Base-by-base conservation (phyloP, 345 rosid genomes). In the Sisymbrium altissimum region DNA sequence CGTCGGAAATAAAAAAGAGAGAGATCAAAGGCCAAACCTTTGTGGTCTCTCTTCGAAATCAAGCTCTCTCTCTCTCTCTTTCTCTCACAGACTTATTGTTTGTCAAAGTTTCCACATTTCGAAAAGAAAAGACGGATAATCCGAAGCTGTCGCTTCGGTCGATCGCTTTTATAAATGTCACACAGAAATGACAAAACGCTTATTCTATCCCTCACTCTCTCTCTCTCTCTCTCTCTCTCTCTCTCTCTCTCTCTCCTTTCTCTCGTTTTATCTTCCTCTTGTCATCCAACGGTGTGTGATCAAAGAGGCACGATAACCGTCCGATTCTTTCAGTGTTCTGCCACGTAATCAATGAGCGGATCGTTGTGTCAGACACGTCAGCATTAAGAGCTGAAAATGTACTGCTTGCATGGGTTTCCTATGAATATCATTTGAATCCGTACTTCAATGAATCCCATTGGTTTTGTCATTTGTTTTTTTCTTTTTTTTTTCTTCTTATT, bases 131-230 rank as follows among this genome's bases (percentile, higher is more conserved):
- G 81, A 84, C 85, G 83, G 82, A 78, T 73, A 81, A 78, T 73
- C 81, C 83, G 84, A 83, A 83, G 79, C 83, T 76, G 80, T 75
- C 63, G 63, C 73, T 64, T 63, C 72, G 36, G 10, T 67, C 67
- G 75, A 76, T 80, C 58, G 76, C 70, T 71, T 78, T 72, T 81
- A 71, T 77, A 77, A 65, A 64, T 71, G 68, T 70, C 71, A 78
- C 80, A 72, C 80, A 67, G 1, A 71, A 43, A 46, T 75, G 68
- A 65, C 75, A 68, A 80, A 78, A 83, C 82, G 77, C 68, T 68
- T 53, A 5, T 21, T 32, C 35, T 52, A 29, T 52, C 55, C 10
- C 45, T 17, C 61, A 32, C 61, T 50, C 61, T 18, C 41, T 38
- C 61, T 41, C 72, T 39, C 32, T 7, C 58, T 70, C n/a, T n/a